Base-by-base conservation (phyloP, 768 basidiomycete species). In the Pisolithus sp. region DNA sequence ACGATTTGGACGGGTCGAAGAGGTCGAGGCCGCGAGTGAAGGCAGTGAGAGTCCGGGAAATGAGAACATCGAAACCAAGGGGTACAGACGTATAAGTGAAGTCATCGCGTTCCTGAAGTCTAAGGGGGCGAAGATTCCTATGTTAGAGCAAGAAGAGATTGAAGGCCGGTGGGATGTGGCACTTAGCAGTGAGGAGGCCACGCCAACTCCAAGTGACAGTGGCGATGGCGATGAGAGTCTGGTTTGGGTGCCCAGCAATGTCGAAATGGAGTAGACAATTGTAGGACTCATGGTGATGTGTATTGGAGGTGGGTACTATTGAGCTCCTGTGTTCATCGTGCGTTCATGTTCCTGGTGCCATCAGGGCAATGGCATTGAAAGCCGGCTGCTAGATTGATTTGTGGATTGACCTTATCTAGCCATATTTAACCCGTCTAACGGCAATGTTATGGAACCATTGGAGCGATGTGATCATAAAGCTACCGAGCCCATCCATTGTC, bases 81-180 rank as follows among this genome's bases (percentile, higher is more conserved):
- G 84, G 23, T 85, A 81, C 73, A 74, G 92, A 56, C 70, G 70
- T 60, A 86, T 82, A 38, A 69, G 69, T 38, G 93, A 95, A 68
- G 85, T 94, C 0, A 70, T 92, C 15, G 62, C 66, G 40, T 94
- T 86, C 65, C 68, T 95, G 69, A 77, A 76, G 64, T 68, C 68
- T 50, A 73, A 79, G 55, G 93, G 93, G 0, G 93, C 89, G 42
- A 84, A 79, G 67, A 78, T 93, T 59, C 73, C 74, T 23, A 66
- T 72, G 24, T 73, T 80, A 43, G 69, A 71, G 43, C 57, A 65
- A 18, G 61, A 73, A 51, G 71, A 72, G 52, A 71, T 74, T 2
- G 69, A 76, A 53, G 83, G 74, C n/a, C 84, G 83, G 34, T 93
- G 91, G 91, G 86, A 80, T 34, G 56, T 46, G 3, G 81, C 75